These are phyloP conservation scores for Senna tora DNA, from an alignment of 306 rosid species.

Conservation along the genomic window DNA sequence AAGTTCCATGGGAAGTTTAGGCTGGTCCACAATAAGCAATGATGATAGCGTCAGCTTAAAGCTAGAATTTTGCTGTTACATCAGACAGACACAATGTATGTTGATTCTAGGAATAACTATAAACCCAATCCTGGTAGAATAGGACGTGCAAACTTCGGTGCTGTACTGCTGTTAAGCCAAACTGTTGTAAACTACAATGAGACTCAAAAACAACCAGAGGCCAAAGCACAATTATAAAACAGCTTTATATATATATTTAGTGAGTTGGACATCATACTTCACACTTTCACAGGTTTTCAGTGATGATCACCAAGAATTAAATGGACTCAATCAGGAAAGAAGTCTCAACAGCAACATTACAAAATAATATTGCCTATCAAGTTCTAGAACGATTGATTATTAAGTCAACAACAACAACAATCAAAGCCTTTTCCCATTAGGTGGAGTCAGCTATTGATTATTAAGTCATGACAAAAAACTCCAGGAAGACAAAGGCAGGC, in stretches of 20 bases:
- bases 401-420: too few relatives aligned
- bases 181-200: neutral
- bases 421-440: too few relatives aligned
- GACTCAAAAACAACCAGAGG: neutral
- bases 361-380: neutral
- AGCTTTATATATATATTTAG: neutral
- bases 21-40: neutral
- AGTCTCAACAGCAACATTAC: neutral
- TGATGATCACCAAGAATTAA: neutral
- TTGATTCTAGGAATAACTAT: neutral
- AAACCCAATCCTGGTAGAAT: neutral
- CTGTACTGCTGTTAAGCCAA: neutral
- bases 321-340: neutral
- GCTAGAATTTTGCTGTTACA: neutral
- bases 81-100: neutral
- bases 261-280: neutral
- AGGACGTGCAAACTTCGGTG: neutral
- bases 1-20: neutral
- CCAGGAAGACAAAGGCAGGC: neutral
- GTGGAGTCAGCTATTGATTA: too few relatives aligned
- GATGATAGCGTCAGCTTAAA: neutral
- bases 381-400: neutral
- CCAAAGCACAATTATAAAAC: neutral
- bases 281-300: neutral
- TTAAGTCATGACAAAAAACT: too few relatives aligned